phyloP scores from a whole-genome alignment of 1,139 yeast genomes.

The Fermentozyma sake region DNA sequence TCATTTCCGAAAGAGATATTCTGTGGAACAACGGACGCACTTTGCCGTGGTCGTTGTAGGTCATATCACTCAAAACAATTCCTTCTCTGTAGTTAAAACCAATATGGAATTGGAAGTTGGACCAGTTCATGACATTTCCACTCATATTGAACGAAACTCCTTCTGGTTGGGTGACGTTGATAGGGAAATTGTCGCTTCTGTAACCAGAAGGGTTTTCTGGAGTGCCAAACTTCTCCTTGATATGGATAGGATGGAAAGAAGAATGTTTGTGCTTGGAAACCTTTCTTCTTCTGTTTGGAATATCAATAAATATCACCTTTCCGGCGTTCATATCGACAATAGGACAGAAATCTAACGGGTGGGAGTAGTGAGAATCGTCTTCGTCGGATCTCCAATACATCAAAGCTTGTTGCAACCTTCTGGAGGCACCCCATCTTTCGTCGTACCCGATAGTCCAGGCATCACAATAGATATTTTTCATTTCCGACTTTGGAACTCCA shows the following conservation, averaged over 20 bases:
- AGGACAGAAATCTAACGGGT: slow-evolving; percentile 80
- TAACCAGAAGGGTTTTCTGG: slow-evolving; percentile 46
- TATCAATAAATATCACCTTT: slow-evolving; percentile 68
- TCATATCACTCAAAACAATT: slow-evolving; percentile 68
- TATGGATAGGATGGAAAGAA: slow-evolving; percentile 62
- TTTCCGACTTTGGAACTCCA: slow-evolving; percentile 61
- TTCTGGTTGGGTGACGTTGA: slow-evolving; percentile 70
- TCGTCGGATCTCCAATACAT: slow-evolving; percentile 75
- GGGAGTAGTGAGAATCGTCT: slow-evolving; percentile 80
- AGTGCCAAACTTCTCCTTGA: slow-evolving; percentile 55
- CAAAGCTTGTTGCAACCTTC: slow-evolving; percentile 76
- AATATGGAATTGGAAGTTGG: slow-evolving; percentile 69
- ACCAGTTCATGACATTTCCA: slow-evolving; percentile 71
- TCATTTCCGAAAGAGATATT: slow-evolving; percentile 75
- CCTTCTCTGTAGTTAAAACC: slow-evolving; percentile 88
- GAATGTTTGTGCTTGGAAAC: slow-evolving; percentile 64
- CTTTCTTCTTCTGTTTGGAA: slow-evolving; percentile 71
- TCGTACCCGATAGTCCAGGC: slow-evolving; percentile 86
- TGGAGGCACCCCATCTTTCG: slow-evolving; percentile 76
- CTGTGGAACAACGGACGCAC: slow-evolving; percentile 73
- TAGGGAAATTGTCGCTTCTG: slow-evolving; percentile 51
- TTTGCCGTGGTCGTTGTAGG: slow-evolving; percentile 69
- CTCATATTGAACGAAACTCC: slow-evolving; percentile 74
- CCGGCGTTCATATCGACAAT: slow-evolving; percentile 69
- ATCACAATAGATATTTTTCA: slow-evolving; percentile 74